phyloP scores from a whole-genome alignment of 192 early-diverging fungal genomes.

The Entomortierella chlamydospora region DNA sequence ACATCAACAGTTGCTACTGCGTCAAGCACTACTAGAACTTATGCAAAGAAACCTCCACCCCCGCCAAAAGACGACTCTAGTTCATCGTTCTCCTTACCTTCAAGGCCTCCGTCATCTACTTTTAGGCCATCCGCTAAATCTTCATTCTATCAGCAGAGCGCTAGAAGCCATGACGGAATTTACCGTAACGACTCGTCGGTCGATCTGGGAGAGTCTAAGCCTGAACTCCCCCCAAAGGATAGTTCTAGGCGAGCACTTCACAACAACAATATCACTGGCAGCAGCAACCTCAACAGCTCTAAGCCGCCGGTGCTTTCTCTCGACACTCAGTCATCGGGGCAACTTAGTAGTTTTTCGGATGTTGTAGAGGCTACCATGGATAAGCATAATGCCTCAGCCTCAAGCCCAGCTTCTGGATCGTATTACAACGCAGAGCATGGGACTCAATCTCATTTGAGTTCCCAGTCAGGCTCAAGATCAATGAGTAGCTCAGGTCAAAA shows the following conservation, averaged over 20 bases:
- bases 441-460: neutral
- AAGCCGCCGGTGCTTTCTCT: constrained; percentile 29
- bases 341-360: constrained; percentile 19
- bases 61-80: constrained; percentile 18
- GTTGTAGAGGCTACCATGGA: constrained; percentile 36
- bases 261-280: constrained; percentile 2
- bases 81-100: neutral
- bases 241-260: constrained; percentile 8
- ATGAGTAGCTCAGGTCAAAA: constrained; percentile 18
- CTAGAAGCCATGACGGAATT: neutral
- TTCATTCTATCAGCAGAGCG: neutral
- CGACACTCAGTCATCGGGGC: constrained; percentile 23
- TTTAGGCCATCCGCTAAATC: neutral
- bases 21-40: constrained; percentile 4
- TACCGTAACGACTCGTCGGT: constrained; percentile 2
- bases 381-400: constrained; percentile 11
- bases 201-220: constrained; percentile 17
- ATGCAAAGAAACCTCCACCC: constrained; percentile 39
- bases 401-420: constrained; percentile 3
- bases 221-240: constrained; percentile 41
- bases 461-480: neutral
- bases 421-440: neutral
- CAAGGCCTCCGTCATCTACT: neutral
- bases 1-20: constrained; percentile 7
- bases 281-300: neutral